Evolutionary conservation across 1,284 basidiomycete genomes (phyloP), one percentile per base, ranked within the genome.

Genomic region (Pisolithus thermaeus): DNA sequence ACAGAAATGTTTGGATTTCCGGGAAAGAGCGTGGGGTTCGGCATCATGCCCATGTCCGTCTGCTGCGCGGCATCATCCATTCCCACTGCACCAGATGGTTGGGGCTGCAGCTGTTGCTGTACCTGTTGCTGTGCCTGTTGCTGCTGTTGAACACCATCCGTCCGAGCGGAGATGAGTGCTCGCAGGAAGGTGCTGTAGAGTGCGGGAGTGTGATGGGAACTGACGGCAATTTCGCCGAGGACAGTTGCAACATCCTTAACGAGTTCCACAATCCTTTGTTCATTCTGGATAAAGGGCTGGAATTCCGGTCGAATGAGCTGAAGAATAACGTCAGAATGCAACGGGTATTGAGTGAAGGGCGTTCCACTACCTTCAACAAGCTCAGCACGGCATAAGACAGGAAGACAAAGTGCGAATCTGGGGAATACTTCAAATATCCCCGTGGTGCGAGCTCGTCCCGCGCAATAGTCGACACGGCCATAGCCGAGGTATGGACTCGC

Each of bases 381-480:
- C 87, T 94, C 52, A 95, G 72, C 12, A 94, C 83, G 16, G 90
- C 86, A 70, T 97, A 97, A 11, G 90, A 90, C 49, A 84, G 83
- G 74, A 92, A 89, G 23, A 97, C 91, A 63, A 92, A 96, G 63
- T 92, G 90, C 7, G 91, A 90, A 66, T 98, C 95, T 0, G 92
- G 90, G 0, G 91, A 83, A 67, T 92, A 95, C 54, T 81, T 83
- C 66, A 97, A 73, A 62, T 80, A 90, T 2, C 87, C 90, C 38
- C 74, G 76, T 2, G 90, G 87, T 1, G 81, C 83, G 32, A 94
- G 77, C 56, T 87, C 76, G 56, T 94, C 90, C 12, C 82, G 76
- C n/a, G 89, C 77, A 30, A 89, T 64, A n/a, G 70, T 72, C 8
- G 83, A 84, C 61, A 86, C 84, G 9, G 79, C 73, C 46, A 80